phyloP scores from a whole-genome alignment of 805 yeast species.

The Wickerhamiella allomyrinae region DNA sequence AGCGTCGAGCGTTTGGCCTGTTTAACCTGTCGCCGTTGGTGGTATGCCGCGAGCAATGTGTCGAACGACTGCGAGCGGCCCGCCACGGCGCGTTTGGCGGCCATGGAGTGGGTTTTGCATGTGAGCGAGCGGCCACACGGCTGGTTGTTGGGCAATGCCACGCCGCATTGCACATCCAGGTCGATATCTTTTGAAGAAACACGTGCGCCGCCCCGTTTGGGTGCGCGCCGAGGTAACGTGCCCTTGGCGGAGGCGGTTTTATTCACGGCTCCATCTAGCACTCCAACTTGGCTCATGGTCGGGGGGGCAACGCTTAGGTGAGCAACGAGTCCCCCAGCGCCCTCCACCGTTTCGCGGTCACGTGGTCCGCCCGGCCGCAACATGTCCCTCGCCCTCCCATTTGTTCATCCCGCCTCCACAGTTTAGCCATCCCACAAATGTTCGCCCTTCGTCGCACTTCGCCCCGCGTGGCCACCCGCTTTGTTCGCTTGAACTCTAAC shows the following conservation, averaged over 20 bases:
- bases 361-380: background rate
- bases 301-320: background rate
- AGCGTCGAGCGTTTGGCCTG: constrained; percentile 34
- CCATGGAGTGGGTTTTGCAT: constrained; percentile 90
- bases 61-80: constrained; percentile 85
- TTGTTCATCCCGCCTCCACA: background rate
- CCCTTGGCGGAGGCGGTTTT: background rate
- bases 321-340: background rate
- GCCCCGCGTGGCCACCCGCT: constrained; percentile 6
- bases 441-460: constrained; percentile 14
- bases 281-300: background rate
- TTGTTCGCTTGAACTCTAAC: constrained; percentile 12
- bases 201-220: background rate
- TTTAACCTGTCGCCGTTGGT: constrained; percentile 75
- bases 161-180: constrained; percentile 88
- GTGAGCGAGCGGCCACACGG: constrained; percentile 81
- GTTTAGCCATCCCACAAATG: constrained; percentile 5
- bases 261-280: background rate
- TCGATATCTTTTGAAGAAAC: constrained; percentile 29
- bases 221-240: background rate
- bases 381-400: background rate
- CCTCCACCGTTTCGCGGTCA: background rate
- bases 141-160: constrained; percentile 72
- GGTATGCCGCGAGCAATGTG: constrained; percentile 69
- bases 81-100: constrained; percentile 78